Conservation (phyloP, 2,329 filamentous ascomycete genomes). For the Cercospora sesami region DNA sequence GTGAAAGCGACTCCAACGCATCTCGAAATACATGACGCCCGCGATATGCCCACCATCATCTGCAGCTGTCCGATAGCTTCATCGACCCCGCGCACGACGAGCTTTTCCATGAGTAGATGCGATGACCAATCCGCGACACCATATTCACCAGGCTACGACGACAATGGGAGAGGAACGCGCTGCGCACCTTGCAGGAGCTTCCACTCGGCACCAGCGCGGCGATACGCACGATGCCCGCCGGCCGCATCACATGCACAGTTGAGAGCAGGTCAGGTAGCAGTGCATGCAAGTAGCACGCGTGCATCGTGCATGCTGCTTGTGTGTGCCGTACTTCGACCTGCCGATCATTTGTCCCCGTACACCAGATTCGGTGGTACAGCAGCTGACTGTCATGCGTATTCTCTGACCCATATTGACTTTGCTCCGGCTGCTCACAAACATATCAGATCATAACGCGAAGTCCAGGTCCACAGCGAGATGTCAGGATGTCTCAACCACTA, state of each 20-base stretch:
- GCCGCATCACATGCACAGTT: not conserved
- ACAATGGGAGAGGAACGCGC: not conserved
- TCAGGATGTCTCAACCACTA: not conserved
- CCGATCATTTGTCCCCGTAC: not conserved
- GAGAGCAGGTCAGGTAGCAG: not conserved
- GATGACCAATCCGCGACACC: not conserved
- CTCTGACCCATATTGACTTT: not conserved
- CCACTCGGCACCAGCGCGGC: not conserved
- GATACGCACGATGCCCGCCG: not conserved
- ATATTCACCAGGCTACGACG: not conserved
- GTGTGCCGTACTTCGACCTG: not conserved
- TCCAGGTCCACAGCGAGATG: not conserved
- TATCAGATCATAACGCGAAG: not conserved
- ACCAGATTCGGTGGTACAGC: not conserved
- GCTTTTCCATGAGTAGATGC: not conserved
- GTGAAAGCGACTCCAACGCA: not conserved
- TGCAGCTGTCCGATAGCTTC: slow-evolving; percentile 6
- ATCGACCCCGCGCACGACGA: slow-evolving; percentile 12
- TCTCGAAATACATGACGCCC: not conserved
- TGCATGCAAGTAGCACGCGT: slow-evolving; percentile 16
- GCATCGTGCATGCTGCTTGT: not conserved
- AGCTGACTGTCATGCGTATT: not conserved
- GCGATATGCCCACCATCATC: not conserved
- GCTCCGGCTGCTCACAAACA: not conserved
- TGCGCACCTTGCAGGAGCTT: not conserved